Conservation (phyloP, 139 green algal genomes). For the Coelastrella sp. region DNA sequence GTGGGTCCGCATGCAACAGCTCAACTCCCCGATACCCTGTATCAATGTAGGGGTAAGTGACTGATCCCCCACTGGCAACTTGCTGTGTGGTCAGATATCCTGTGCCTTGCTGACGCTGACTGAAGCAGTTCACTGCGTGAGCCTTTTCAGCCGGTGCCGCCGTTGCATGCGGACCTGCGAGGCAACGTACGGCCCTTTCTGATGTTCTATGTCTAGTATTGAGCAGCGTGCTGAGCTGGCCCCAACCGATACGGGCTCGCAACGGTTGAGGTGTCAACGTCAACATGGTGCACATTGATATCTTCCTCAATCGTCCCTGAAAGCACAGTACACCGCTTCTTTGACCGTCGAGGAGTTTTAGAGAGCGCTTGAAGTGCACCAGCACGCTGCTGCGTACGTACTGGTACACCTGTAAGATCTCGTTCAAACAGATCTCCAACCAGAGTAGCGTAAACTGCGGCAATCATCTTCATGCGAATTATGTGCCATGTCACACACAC, state of each 20-base stretch:
- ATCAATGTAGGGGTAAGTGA: slow-evolving; percentile 18
- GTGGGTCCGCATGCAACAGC: slow-evolving; percentile 16
- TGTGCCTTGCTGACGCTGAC: not conserved
- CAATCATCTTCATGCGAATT: too few species aligned
- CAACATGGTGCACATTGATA: too few species aligned
- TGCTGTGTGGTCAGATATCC: not conserved
- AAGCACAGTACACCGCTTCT: too few species aligned
- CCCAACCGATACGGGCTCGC: too few species aligned
- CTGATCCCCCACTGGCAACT: not conserved
- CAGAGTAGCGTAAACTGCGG: too few species aligned
- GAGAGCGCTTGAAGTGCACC: not conserved
- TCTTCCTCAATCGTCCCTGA: too few species aligned
- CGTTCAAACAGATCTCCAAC: not conserved
- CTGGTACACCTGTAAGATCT: not conserved
- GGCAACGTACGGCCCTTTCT: too few species aligned
- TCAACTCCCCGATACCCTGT: not conserved
- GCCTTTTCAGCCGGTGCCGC: too few species aligned
- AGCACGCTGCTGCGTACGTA: not conserved
- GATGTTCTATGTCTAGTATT: not conserved
- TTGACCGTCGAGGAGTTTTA: not conserved
- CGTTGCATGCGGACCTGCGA: too few species aligned
- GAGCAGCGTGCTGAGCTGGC: too few species aligned
- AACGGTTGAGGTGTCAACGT: not conserved
- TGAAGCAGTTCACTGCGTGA: not conserved
- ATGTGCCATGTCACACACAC: too few species aligned